A percentile compares a stretch with the other conserved stretches of the same genome.
Conservation (phyloP, 345 rosid genomes). For the Clausena lansium region DNA sequence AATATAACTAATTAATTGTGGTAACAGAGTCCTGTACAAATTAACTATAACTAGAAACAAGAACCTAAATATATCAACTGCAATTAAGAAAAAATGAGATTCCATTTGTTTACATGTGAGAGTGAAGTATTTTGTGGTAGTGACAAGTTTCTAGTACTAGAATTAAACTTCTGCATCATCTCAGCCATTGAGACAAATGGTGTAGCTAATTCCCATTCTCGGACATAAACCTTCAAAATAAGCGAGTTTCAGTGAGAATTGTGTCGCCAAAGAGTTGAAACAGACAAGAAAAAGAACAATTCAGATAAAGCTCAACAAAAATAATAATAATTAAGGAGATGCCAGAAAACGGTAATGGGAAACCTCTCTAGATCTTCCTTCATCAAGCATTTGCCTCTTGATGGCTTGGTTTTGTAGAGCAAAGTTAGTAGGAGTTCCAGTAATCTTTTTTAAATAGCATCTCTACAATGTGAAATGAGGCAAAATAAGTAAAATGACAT, state of each 20-base stretch:
- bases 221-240: constrained; percentile 47
- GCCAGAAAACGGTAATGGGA: not conserved
- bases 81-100: not conserved
- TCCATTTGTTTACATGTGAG: constrained; percentile 38
- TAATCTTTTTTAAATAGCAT: constrained; percentile 24
- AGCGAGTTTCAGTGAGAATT: not conserved
- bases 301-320: not conserved
- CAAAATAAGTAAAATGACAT: not conserved
- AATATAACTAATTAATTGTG: no score
- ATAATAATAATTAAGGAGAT: not conserved
- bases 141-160: constrained; percentile 76
- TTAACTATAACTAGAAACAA: no score
- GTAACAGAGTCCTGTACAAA: no score
- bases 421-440: constrained; percentile 51
- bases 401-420: constrained; percentile 92
- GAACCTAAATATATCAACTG: no score
- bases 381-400: constrained; percentile 94
- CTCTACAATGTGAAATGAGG: constrained; percentile 33
- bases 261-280: not conserved
- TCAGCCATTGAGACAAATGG: constrained; percentile 81
- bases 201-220: constrained; percentile 53
- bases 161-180: constrained; percentile 81
- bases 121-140: constrained; percentile 38
- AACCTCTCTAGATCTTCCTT: constrained; percentile 88
- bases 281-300: not conserved